These are phyloP conservation scores for Penicillium macrosclerotiorum DNA, from an alignment of 495 filamentous ascomycete species.

Conservation along the genomic window DNA sequence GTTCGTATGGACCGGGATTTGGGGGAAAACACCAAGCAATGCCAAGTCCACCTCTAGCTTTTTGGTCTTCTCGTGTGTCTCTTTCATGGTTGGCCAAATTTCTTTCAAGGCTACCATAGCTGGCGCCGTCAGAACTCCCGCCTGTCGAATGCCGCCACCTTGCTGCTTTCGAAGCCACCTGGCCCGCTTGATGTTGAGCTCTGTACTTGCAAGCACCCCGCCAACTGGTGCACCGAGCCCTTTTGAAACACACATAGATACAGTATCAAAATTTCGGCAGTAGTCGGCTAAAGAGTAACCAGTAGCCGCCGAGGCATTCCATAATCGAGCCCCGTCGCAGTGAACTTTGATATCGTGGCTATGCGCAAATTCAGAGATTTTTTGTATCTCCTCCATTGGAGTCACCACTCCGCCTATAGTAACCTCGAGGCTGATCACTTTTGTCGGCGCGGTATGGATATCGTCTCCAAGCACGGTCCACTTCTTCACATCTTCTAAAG, in stretches of 20 bases:
- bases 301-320: conserved; percentile 27
- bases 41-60: conserved; percentile 51
- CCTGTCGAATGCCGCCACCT: conserved; percentile 29
- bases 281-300: conserved; percentile 17
- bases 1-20: conserved; percentile 69
- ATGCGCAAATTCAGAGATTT: conserved; percentile 30
- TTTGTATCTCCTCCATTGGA: conserved; percentile 28
- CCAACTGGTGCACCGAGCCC: conserved; percentile 28
- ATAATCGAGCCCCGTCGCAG: conserved; percentile 35
- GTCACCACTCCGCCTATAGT: conserved; percentile 31
- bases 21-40: conserved; percentile 55
- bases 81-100: conserved; percentile 56
- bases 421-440: conserved; percentile 33
- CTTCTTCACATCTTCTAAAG: conserved; percentile 63
- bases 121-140: conserved; percentile 22
- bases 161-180: conserved; percentile 24
- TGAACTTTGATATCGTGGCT: conserved; percentile 31
- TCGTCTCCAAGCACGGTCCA: conserved; percentile 36
- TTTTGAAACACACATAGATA: conserved; percentile 27
- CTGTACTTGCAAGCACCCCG: conserved; percentile 17
- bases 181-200: conserved; percentile 16
- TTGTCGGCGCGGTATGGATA: conserved; percentile 34
- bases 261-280: conserved; percentile 24
- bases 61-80: conserved; percentile 54
- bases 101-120: conserved; percentile 48